Conservation (phyloP, 148 eudicot species). For the Tetragonia tetragonoides region DNA sequence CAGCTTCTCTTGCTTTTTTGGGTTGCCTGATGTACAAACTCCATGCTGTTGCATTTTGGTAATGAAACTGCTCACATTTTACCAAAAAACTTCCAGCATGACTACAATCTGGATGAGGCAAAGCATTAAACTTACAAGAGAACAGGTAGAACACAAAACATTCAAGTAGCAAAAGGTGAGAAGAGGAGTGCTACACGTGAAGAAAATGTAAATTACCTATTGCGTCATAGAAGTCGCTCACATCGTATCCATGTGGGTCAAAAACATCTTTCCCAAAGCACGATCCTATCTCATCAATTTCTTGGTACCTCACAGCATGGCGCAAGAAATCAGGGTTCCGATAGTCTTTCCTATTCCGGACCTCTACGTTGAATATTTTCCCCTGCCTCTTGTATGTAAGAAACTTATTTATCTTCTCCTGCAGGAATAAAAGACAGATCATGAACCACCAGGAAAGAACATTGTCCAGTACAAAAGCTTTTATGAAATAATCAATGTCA, state of each 20-base stretch:
- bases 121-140: too few relatives aligned
- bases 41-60: too few relatives aligned
- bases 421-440: constrained; percentile 21
- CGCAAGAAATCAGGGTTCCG: constrained; percentile 94
- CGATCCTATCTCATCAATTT: constrained; percentile 92
- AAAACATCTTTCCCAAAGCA: constrained; percentile 94
- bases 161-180: background rate
- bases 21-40: too few relatives aligned
- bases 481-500: background rate
- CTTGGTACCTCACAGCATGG: constrained; percentile 97
- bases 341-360: constrained; percentile 91
- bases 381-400: constrained; percentile 65
- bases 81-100: too few relatives aligned
- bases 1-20: too few relatives aligned
- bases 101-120: too few relatives aligned
- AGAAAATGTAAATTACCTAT: constrained; percentile 48
- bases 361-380: constrained; percentile 86
- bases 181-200: background rate
- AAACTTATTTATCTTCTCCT: constrained; percentile 82
- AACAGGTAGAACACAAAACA: background rate
- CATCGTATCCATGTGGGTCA: constrained; percentile 94
- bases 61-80: too few relatives aligned
- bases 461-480: background rate
- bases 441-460: background rate
- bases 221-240: constrained; percentile 80